Percentiles rank a stretch among this genome's conserved stretches.
phyloP scores from a whole-genome alignment of 164 flowering plant species.

The Buxus sempervirens region DNA sequence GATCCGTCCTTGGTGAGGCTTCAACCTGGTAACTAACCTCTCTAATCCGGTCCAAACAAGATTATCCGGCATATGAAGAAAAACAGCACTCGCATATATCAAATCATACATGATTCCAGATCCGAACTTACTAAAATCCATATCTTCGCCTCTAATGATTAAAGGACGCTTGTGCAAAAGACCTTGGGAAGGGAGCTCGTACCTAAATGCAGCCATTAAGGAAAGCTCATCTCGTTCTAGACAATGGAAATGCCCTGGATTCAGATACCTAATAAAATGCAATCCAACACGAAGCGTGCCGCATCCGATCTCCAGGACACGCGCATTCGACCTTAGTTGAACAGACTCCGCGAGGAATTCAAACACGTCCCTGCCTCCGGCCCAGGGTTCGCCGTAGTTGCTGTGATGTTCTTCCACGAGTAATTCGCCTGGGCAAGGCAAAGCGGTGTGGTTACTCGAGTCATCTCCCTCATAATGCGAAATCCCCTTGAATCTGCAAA shows the following conservation, averaged over 20 bases:
- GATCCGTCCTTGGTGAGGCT: conserved; percentile 71
- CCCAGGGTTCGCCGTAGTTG: conserved; percentile 99
- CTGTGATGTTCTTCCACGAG: conserved; percentile 97
- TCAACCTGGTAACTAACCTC: conserved; percentile 58
- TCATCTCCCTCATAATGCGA: conserved; percentile 82
- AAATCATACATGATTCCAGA: conserved; percentile 58
- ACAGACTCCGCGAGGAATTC: conserved; percentile 76
- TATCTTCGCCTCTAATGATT: conserved; percentile 83
- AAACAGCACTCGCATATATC: conserved; percentile 96
- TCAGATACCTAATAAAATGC: conserved; percentile 80
- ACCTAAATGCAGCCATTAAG: conserved; percentile 85
- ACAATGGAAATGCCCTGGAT: conserved; percentile 70
- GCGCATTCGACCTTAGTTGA: conserved; percentile 43
- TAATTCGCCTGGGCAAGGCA: conserved; percentile 87
- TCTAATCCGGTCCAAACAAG: conserved; percentile 95
- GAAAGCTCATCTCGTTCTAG: conserved; percentile 91
- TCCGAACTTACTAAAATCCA: conserved; percentile 83
- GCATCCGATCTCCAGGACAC: conserved; percentile 93
- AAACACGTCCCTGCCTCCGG: conserved; percentile 94
- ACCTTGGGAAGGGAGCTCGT: conserved; percentile 96
- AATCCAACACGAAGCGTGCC: conserved; percentile 91
- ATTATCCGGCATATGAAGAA: conserved; percentile 91
- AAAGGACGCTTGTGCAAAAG: conserved; percentile 75
- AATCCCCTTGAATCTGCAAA: conserved; percentile 80
- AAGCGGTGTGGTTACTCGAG: conserved; percentile 60